These are phyloP conservation scores for Candida dubliniensis DNA, from an alignment of 1,139 yeast species.

Conservation along the genomic window DNA sequence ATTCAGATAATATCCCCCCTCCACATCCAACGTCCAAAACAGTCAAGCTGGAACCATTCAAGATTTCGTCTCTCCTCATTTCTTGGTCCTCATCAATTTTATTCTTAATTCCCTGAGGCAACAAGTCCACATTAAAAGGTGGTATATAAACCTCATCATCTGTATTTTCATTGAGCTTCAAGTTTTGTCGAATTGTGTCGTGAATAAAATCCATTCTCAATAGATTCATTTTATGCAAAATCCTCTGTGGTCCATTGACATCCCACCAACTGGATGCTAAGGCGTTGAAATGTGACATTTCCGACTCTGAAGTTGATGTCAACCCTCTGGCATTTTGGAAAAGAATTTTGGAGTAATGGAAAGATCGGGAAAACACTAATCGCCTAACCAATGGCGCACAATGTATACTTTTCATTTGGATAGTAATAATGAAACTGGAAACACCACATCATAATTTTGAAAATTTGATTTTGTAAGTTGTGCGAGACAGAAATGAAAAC, in stretches of 20 bases:
- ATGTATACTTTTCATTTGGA: background rate
- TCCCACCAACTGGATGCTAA: constrained; percentile 98
- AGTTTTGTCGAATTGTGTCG: constrained; percentile 50
- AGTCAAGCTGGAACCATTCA: constrained; percentile 34
- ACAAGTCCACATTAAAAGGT: constrained; percentile 66
- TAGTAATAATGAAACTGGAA: background rate
- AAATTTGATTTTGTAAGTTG: too few species aligned
- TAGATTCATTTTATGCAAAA: constrained; percentile 91
- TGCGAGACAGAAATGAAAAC: too few species aligned
- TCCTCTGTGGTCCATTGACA: constrained; percentile 86
- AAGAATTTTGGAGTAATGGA: constrained; percentile 1
- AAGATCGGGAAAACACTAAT: constrained; percentile 2
- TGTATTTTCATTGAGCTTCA: constrained; percentile 43
- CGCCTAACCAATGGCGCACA: constrained; percentile 1
- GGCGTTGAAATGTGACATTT: constrained; percentile 76
- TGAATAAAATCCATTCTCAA: constrained; percentile 84
- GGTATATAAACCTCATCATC: constrained; percentile 68
- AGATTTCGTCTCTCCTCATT: constrained; percentile 40
- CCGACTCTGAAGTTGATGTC: constrained; percentile 33
- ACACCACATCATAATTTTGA: too few species aligned
- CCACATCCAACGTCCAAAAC: constrained; percentile 96
- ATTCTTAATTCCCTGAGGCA: constrained; percentile 55
- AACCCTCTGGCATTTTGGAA: constrained; percentile 3
- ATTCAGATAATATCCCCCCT: constrained; percentile 89
- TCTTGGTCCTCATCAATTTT: constrained; percentile 53